Evolutionary conservation across 176 grass and related monocot genomes (phyloP).

Genomic region (Cenchrus purpureus): DNA sequence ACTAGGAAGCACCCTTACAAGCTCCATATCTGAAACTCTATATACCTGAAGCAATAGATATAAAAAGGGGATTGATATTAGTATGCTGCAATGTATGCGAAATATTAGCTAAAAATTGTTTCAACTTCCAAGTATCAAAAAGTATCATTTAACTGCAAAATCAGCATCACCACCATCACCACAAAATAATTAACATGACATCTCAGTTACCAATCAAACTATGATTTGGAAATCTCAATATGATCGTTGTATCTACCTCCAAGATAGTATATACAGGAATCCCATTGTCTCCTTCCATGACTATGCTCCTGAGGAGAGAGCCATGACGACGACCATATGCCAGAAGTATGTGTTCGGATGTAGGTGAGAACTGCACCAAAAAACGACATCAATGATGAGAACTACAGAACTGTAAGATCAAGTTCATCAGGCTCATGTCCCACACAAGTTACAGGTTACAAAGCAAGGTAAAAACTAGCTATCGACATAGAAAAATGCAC

Average conservation of each 20-base stretch:
- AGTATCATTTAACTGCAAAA: constrained; percentile 39
- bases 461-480: not conserved
- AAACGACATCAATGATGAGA: constrained; percentile 38
- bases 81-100: not conserved
- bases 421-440: not conserved
- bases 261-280: constrained; percentile 98
- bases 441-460: not conserved
- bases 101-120: not conserved
- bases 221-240: constrained; percentile 8
- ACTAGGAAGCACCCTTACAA: constrained; percentile 90
- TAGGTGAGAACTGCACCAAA: constrained; percentile 90
- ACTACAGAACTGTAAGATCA: constrained; percentile 6
- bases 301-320: constrained; percentile 87
- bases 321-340: constrained; percentile 97
- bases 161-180: constrained; percentile 17
- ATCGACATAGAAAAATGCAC: constrained; percentile 16
- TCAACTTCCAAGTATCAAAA: not conserved
- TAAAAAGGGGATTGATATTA: constrained; percentile 25
- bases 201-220: constrained; percentile 6
- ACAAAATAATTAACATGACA: not conserved
- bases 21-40: constrained; percentile 98
- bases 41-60: constrained; percentile 66
- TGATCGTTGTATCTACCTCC: constrained; percentile 61
- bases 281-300: constrained; percentile 85
- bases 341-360: constrained; percentile 92